Evolutionary conservation across 1,284 basidiomycete genomes (phyloP), one percentile per base, ranked within the genome.

Genomic region (Amylostereum chailletii): DNA sequence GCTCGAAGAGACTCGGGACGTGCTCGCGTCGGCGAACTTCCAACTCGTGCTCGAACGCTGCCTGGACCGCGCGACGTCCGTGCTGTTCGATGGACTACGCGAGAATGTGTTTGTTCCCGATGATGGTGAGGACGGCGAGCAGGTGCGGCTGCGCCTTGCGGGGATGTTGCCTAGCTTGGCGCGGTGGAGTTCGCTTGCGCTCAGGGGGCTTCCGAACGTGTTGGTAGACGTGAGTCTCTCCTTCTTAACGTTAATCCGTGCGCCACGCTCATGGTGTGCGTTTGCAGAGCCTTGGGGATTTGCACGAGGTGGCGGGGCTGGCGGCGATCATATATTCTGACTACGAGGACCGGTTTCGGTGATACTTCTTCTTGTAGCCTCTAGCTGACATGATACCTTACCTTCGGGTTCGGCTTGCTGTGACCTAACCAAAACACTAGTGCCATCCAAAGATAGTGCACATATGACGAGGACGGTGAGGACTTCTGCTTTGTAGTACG

Each of bases 171-270:
- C 90, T 3, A 83, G 82, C 1, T 68, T 94, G 38, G 80, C 87
- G 45, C 71, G 81, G 51, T 90, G 90, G 83, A 85, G 83, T 59
- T 78, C 81, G 55, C 56, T 82, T 42, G 84, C 86, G 34, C 63
- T 91, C 47, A 77, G 83, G 50, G 79, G 78, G 6, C 64, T 87
- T 42, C 89, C 90, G 27, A 94, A 91, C 65, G 86, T 89, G 64
- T 71, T 92, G 57, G 77, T 92, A 30, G 90, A 94, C 67, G 89
- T 90, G 63, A 63, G 86, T 71, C 30, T 50, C 46, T 30, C n/a
- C 40, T 37, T 52, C 34, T 42, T 42, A 50, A 56, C 48, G 27
- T 53, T 55, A 34, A 46, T 34, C 34, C 42, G 8, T 3, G 42
- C 27, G n/a, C 33, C 26, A 27, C 26, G 33, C 19, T 33, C 27